Conservation (phyloP, 257 asterid genomes). For the Linderniella brevidens region DNA sequence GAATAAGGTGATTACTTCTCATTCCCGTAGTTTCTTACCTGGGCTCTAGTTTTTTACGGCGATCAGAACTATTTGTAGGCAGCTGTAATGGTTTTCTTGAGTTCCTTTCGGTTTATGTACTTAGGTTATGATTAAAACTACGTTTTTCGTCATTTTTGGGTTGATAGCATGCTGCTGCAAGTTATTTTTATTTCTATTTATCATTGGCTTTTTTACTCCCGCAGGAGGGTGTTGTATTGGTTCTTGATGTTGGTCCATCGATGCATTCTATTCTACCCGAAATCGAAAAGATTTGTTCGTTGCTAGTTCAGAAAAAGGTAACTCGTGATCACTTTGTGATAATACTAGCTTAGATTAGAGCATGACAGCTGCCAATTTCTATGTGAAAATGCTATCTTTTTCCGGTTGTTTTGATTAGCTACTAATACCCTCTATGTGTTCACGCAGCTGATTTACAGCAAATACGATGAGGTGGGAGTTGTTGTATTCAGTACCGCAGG, state of each 20-base stretch:
- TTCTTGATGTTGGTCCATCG: constrained; percentile 87
- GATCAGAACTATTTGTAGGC: background rate
- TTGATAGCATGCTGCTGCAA: background rate
- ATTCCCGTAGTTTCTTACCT: background rate
- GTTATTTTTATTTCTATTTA: background rate
- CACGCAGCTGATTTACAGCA: constrained; percentile 59
- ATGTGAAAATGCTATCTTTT: background rate
- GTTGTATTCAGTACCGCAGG: constrained; percentile 79
- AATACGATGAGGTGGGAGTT: constrained; percentile 72
- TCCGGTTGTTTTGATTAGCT: background rate
- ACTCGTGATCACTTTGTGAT: background rate
- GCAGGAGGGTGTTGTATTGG: constrained; percentile 71
- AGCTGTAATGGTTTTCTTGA: background rate
- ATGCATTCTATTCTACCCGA: constrained; percentile 74
- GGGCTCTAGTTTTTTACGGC: background rate
- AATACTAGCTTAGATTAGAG: background rate
- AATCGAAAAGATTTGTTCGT: constrained; percentile 64
- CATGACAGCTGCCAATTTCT: background rate
- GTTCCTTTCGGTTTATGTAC: background rate
- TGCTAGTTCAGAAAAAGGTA: constrained; percentile 85
- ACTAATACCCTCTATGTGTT: constrained; percentile 8
- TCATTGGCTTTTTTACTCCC: background rate
- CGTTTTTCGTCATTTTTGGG: background rate
- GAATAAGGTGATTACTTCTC: constrained; percentile 30
- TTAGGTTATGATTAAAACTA: too few relatives aligned